Base-by-base conservation (phyloP, 768 basidiomycete genomes). In the Lactarius quietus region DNA sequence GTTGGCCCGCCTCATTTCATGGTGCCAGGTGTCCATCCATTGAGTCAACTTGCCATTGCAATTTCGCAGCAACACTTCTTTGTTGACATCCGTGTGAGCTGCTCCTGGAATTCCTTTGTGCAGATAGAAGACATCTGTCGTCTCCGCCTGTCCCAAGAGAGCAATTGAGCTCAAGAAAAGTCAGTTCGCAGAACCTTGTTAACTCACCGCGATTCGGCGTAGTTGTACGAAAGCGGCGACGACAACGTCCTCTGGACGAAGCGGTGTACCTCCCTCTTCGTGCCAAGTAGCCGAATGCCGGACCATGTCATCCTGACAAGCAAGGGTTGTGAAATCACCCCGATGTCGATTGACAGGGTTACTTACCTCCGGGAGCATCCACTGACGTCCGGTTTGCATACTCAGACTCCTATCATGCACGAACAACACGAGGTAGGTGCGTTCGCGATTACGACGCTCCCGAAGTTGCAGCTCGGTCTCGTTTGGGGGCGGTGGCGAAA, bases 361-460 rank as follows among this genome's bases (percentile, higher is more conserved):
- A 17, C 43, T 20, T 29, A 82, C 81, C 78, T 93, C 92, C 10
- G 89, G 90, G 23, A 94, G 81, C 92, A 93, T 93, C 90, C 90
- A 93, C 65, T 85, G 86, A 51, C 89, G 81, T 56, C 92, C 92
- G 1, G 92, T 93, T 75, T 93, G 92, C 75, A 89, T 92, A 76
- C 87, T 89, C 54, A 93, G 81, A 71, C 88, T 90, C 61, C 92
- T 87, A 75, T 94, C 92, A 71, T 94, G 92, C 51, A 92, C 87
- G 71, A 90, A 94, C 17, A 94, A 76, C 17, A 94, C 90, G 56
- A 94, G 84, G 74, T 92, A 93, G 1, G 92, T 92, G 65, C 92
- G 84, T 76, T 94, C 92, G 68, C 89, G 82, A 71, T 93, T 93
- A 39, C 92, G 86, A 38, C 92, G 86, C 72, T 93, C 91, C 29